phyloP scores from a whole-genome alignment of 257 asterid genomes.

The Capsicum chinense region DNA sequence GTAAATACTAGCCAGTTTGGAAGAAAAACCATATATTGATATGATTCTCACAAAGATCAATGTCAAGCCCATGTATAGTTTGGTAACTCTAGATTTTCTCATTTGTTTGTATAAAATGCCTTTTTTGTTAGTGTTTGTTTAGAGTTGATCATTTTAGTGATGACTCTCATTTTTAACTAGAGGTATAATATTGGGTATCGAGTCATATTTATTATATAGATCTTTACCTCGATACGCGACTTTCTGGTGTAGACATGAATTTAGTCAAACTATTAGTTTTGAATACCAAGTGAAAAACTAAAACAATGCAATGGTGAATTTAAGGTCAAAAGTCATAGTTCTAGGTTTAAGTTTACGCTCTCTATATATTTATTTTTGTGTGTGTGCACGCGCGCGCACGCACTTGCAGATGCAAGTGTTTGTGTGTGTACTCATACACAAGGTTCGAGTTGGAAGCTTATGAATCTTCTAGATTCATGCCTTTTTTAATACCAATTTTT shows the following conservation, averaged over 20 bases:
- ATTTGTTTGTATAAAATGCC: not conserved
- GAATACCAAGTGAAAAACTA: not conserved
- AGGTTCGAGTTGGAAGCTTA: not conserved
- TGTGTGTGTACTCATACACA: too few species aligned
- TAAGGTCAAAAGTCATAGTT: too few species aligned
- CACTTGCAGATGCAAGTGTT: too few species aligned
- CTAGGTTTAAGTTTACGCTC: too few species aligned
- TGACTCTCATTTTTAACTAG: not conserved
- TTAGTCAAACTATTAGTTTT: not conserved
- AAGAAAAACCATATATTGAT: too few species aligned
- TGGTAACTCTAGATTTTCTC: slow-evolving; percentile 34
- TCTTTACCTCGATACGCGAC: not conserved
- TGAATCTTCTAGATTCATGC: not conserved
- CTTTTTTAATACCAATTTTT: not conserved
- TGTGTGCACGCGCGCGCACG: too few species aligned
- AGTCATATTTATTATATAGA: not conserved
- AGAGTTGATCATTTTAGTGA: not conserved
- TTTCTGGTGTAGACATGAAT: not conserved
- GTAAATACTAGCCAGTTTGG: slow-evolving; percentile 30
- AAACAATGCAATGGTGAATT: too few species aligned
- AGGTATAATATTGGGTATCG: not conserved
- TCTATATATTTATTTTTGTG: too few species aligned
- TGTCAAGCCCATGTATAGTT: not conserved
- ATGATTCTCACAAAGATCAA: slow-evolving; percentile 34
- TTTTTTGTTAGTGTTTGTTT: too few species aligned